Conservation (phyloP, 257 asterid species). For the Solanum sejunctum region DNA sequence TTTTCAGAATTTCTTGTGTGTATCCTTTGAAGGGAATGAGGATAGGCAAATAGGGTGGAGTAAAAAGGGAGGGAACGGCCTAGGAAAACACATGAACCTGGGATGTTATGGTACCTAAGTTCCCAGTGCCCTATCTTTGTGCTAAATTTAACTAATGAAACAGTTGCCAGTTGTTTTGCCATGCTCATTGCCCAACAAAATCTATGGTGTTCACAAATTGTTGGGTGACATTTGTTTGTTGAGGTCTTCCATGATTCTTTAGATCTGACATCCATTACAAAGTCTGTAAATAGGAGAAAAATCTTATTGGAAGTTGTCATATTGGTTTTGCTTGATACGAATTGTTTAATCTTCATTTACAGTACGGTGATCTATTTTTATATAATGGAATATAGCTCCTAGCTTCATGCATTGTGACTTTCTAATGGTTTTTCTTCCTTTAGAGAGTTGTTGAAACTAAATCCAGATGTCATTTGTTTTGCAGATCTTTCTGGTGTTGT, state of each 20-base stretch:
- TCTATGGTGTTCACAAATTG: neutral
- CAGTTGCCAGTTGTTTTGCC: neutral
- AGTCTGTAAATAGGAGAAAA: neutral
- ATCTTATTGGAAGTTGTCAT: neutral
- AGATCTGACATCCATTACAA: neutral
- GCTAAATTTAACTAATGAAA: neutral
- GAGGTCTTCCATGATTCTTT: neutral
- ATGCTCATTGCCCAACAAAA: neutral
- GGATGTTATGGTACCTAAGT: too few species aligned
- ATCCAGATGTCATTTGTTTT: conserved; percentile 7
- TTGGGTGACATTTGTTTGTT: neutral
- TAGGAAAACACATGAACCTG: too few species aligned
- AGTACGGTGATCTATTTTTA: neutral
- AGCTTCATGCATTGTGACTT: neutral
- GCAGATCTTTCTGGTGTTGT: conserved; percentile 48
- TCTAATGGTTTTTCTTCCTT: neutral
- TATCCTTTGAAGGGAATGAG: too few species aligned
- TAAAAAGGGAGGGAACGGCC: too few species aligned
- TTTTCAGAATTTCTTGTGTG: too few species aligned
- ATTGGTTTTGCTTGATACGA: neutral
- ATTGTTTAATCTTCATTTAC: neutral
- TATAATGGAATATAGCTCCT: neutral
- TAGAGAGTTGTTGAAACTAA: neutral
- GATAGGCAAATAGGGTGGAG: too few species aligned
- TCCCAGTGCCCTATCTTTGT: too few species aligned